These are phyloP conservation scores for Candida nitratophila DNA, from an alignment of 805 yeast genomes.

Conservation along the genomic window DNA sequence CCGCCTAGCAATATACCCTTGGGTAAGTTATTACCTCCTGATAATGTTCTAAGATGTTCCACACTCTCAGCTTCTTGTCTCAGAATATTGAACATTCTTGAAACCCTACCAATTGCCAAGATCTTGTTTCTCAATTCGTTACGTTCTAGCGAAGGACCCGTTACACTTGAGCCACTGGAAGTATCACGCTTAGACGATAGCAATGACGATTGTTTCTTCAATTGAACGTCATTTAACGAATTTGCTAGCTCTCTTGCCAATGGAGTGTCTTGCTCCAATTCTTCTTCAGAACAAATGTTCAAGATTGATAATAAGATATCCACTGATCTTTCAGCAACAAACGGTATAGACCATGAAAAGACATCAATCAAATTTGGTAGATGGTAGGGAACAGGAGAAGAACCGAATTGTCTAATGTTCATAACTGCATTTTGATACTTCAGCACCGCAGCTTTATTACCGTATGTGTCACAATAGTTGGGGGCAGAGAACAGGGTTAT, in stretches of 20 bases:
- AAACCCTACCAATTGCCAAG: slow-evolving; percentile 91
- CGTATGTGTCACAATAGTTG: slow-evolving; percentile 84
- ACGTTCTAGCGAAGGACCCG: slow-evolving; percentile 22
- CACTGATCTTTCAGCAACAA: slow-evolving; percentile 93
- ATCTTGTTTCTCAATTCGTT: slow-evolving; percentile 72
- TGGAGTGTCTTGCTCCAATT: slow-evolving; percentile 69
- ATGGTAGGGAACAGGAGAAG: slow-evolving; percentile 95
- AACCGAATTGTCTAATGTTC: slow-evolving; percentile 92
- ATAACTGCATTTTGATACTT: slow-evolving; percentile 87
- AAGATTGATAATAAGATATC: slow-evolving; percentile 87
- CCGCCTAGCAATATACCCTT: slow-evolving; percentile 84
- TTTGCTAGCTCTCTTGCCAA: slow-evolving; percentile 35
- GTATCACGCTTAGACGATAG: not conserved
- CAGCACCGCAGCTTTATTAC: slow-evolving; percentile 91
- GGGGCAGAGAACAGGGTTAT: slow-evolving; percentile 95
- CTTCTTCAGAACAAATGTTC: slow-evolving; percentile 94
- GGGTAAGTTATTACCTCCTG: slow-evolving; percentile 68
- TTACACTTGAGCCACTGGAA: not conserved
- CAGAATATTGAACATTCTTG: slow-evolving; percentile 86
- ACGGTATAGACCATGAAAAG: slow-evolving; percentile 94
- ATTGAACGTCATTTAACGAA: slow-evolving; percentile 18
- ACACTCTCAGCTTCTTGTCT: slow-evolving; percentile 88
- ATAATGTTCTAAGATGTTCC: slow-evolving; percentile 65
- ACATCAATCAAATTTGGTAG: slow-evolving; percentile 96
- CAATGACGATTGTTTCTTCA: not conserved